Conservation (phyloP, 2,329 filamentous ascomycete genomes). For the Biscogniauxia marginata region DNA sequence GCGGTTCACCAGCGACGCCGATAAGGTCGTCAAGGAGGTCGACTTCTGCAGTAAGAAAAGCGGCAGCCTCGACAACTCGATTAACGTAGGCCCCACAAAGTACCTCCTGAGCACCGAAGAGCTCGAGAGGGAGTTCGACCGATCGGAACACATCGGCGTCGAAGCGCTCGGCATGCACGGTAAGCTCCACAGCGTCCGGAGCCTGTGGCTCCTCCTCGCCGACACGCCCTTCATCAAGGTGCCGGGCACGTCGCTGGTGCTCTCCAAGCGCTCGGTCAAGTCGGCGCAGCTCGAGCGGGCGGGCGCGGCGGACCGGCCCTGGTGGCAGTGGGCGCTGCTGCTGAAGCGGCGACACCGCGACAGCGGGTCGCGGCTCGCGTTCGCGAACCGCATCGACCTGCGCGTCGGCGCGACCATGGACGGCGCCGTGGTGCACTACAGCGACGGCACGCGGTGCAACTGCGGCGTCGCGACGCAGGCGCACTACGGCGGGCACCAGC, state of each 20-base stretch:
- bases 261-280: slow-evolving; percentile 38
- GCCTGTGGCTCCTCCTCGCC: slow-evolving; percentile 36
- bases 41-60: slow-evolving; percentile 15
- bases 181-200: slow-evolving; percentile 28
- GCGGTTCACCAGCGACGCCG: slow-evolving; percentile 23
- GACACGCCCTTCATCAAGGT: slow-evolving; percentile 35
- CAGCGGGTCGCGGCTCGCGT: slow-evolving; percentile 33
- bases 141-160: slow-evolving; percentile 29
- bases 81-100: slow-evolving; percentile 10
- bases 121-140: slow-evolving; percentile 34
- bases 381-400: slow-evolving; percentile 43
- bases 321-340: slow-evolving; percentile 34
- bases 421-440: slow-evolving; percentile 45
- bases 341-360: slow-evolving; percentile 26
- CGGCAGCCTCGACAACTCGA: not conserved
- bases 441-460: slow-evolving; percentile 41
- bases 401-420: slow-evolving; percentile 44
- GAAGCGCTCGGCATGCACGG: slow-evolving; percentile 41
- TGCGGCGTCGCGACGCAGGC: slow-evolving; percentile 35
- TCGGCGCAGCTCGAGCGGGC: slow-evolving; percentile 13
- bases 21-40: slow-evolving; percentile 18
- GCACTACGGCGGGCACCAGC: slow-evolving; percentile 33
- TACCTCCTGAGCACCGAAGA: slow-evolving; percentile 23
- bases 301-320: not conserved
- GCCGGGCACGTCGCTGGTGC: slow-evolving; percentile 36